Percentiles rank a stretch among this genome's conserved stretches.
Evolutionary conservation across 1,284 basidiomycete genomes (phyloP).

Genomic region (Ganoderma multipileum): DNA sequence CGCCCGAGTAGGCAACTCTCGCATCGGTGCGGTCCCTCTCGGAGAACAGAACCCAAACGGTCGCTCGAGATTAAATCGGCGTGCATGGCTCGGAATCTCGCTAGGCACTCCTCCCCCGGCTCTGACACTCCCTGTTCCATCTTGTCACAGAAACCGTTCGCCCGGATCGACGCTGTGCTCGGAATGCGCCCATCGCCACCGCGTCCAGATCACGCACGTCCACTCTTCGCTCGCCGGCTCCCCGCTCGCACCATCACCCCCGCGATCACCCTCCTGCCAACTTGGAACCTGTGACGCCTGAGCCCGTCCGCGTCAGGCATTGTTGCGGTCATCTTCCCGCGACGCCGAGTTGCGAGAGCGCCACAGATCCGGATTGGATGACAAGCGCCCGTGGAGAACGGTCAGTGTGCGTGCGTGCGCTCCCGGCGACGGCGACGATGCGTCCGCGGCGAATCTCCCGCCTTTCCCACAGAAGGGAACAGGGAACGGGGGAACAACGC

Average conservation of each 20-base stretch:
- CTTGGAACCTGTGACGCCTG: slow-evolving; percentile 18
- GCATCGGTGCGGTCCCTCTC: slow-evolving; percentile 2
- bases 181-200: slow-evolving; percentile 15
- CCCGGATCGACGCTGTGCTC: slow-evolving; percentile 31
- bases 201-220: slow-evolving; percentile 18
- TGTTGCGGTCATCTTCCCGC: slow-evolving; percentile 6
- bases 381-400: background rate
- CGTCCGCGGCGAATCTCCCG: background rate
- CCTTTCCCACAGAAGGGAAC: slow-evolving; percentile 10
- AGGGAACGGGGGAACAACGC: slow-evolving; percentile 20
- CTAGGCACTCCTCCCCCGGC: slow-evolving; percentile 13
- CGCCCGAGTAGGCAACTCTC: slow-evolving; percentile 3
- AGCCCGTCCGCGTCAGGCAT: slow-evolving; percentile 4
- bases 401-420: background rate
- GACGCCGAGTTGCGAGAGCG: background rate
- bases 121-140: slow-evolving; percentile 20
- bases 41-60: slow-evolving; percentile 4
- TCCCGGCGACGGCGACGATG: background rate
- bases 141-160: slow-evolving; percentile 27
- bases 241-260: slow-evolving; percentile 15
- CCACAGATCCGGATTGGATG: slow-evolving; percentile 6
- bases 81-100: slow-evolving; percentile 20
- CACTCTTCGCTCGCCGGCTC: slow-evolving; percentile 24
- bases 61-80: slow-evolving; percentile 17
- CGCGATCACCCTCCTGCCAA: slow-evolving; percentile 13